These are phyloP conservation scores for Gracilaria gracilis DNA, from an alignment of 23 red algal genomes.

Conservation along the genomic window DNA sequence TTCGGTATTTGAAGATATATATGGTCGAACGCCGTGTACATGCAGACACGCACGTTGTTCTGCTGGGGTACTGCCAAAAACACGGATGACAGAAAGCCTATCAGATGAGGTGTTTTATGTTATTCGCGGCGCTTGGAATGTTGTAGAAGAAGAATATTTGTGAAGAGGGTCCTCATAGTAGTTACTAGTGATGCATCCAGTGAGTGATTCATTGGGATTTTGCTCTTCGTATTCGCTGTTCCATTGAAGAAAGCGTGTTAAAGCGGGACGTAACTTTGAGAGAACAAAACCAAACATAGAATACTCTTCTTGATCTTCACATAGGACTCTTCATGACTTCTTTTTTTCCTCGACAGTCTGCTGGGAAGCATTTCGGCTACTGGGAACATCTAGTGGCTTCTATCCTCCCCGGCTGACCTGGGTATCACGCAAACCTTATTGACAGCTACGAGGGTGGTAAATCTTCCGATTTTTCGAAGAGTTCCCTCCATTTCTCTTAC, in stretches of 20 bases:
- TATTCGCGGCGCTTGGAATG: conserved; percentile 57
- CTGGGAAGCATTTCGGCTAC: not conserved
- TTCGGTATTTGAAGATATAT: conserved; percentile 72
- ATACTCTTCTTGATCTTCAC: not conserved
- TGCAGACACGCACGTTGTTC: conserved; percentile 87
- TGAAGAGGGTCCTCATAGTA: conserved; percentile 55
- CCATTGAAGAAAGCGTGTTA: not conserved
- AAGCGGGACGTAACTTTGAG: conserved; percentile 2
- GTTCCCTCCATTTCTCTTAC: not conserved
- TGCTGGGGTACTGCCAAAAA: conserved; percentile 89
- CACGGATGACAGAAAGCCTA: conserved; percentile 83
- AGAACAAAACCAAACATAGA: not conserved
- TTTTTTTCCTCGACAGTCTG: not conserved
- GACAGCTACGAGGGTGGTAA: not conserved
- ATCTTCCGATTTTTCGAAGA: not conserved
- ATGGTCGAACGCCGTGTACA: conserved; percentile 88
- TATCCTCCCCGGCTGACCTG: not conserved
- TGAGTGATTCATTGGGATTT: not conserved
- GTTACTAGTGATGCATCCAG: not conserved
- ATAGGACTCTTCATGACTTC: not conserved
- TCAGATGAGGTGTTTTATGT: not conserved
- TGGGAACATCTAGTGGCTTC: not conserved
- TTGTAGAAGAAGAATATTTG: conserved; percentile 46
- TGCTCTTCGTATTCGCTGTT: not conserved
- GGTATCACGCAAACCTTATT: not conserved